Evolutionary conservation across 2,329 filamentous ascomycete species (phyloP), one percentile per base, ranked within the genome.

Genomic region (Monilinia laxa): DNA sequence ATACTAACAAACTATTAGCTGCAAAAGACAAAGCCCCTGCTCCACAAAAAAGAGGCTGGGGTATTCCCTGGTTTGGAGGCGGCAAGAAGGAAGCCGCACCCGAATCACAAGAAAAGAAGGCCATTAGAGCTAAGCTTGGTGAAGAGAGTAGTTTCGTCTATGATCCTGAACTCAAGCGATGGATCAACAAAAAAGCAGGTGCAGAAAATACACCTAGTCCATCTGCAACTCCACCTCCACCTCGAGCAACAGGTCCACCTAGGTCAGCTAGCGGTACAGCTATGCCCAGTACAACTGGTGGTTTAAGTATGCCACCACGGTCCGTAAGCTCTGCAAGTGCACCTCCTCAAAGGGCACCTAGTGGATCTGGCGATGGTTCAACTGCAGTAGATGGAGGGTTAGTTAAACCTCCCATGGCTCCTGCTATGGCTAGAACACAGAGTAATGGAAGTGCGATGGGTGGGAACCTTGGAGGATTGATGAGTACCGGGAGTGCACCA

Each of bases 141-240:
- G 96, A 99, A 78, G 87, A 95, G 75, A 97, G 87, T 77, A 92
- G 88, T 56, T 97, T 99, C 78, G 90, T 94, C 72, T 99, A 95
- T 75, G 95, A 99, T 75, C 90, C 93, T 2, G 91, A 97, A n/a
- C 85, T 97, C 63, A 96, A 96, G 81, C 93, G 95, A 77, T 99
- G 96, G 96, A 84, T 99, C 77, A 98, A 99, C 81, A 97, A 97
- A 82, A 97, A 97, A 77, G 87, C 87, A 14, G 81, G 81, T 18
- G 84, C 86, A 10, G 88, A 90, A 65, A 85, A 85, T 54, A 80
- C 80, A 11, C 81, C 84, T 35, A 81, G 85, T 3, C 84, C 87
- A 70, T 81, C 84, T 57, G 87, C 88, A 1, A 88, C 93, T 0
- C 91, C 94, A 1, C 93, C 95, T 1, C 93, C 93, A 5, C 93